Evolutionary conservation across 495 filamentous ascomycete species (phyloP), one percentile per base, ranked within the genome.

Genomic region (Penicillium waksmanii): DNA sequence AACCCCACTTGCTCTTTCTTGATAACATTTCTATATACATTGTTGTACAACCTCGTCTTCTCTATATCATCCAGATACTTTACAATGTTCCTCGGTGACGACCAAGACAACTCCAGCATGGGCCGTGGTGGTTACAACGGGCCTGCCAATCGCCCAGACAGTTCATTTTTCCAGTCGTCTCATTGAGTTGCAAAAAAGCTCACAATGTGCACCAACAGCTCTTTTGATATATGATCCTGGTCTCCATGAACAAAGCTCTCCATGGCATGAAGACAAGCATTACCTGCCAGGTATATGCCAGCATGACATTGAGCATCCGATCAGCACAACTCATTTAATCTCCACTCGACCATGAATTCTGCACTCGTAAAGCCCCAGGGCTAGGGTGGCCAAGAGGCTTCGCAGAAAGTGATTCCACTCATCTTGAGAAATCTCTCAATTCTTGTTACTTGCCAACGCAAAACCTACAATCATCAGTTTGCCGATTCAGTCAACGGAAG

Each of bases 361-460:
- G 42, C 42, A 44, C n/a, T 17, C 6, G 11, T 3, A 23, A 23
- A 23, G 23, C 23, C 23, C 21, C 23, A 23, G 23, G 23, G 23
- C 23, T 23, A 3, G 23, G 23, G 23, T 23, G 3, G 23, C 23
- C 23, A 23, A 23, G 23, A 3, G 23, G 23, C 23, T 23, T 23
- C 23, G 23, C 23, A 23, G 23, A 48, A 19, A 35, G 27, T 10
- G 19, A 27, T 15, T 48, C 46, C 19, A 13, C 19, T 48, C 23
- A 11, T 12, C 19, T 27, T n/a, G 21, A 48, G 11, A 13, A 48
- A 23, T 27, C 46, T 48, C 18, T 6, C 46, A 48, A 15, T 27
- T n/a, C 9, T 11, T 12, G 21, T 80, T 66, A 90, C 65, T 90
- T 90, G 36, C 87, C 87, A n/a, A 90, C 87, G 61, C 87, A 90